These are phyloP conservation scores for Jaapia argillacea DNA, from an alignment of 768 basidiomycete genomes.

Conservation along the genomic window DNA sequence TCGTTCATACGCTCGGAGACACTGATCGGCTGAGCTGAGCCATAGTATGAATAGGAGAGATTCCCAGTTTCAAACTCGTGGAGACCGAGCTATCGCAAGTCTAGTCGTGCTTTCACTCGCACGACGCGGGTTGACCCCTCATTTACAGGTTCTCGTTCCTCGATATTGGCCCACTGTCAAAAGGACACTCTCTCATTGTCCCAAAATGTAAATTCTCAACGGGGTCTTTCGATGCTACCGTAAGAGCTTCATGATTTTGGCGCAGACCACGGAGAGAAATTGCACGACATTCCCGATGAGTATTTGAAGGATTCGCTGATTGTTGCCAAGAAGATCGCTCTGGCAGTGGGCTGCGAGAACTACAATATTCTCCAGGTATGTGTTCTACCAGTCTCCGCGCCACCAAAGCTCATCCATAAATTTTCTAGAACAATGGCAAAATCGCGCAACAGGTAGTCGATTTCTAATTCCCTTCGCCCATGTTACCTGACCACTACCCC, in stretches of 20 bases:
- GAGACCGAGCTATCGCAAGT: constrained; percentile 68
- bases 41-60: constrained; percentile 49
- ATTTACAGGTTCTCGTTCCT: constrained; percentile 70
- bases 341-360: constrained; percentile 62
- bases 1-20: not conserved
- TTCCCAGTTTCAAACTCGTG: constrained; percentile 79
- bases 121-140: not conserved
- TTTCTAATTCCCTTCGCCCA: no score
- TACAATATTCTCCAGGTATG: constrained; percentile 83
- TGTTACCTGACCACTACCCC: no score
- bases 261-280: constrained; percentile 78
- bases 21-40: not conserved
- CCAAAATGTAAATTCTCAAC: constrained; percentile 77
- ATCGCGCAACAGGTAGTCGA: constrained; percentile 43
- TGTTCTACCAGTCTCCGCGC: no score
- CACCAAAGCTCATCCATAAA: no score
- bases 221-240: no score
- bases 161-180: constrained; percentile 85
- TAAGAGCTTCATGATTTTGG: no score
- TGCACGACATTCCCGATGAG: constrained; percentile 85
- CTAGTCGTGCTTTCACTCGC: not conserved
- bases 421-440: constrained; percentile 55
- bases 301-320: constrained; percentile 69
- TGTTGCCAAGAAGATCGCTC: constrained; percentile 79
- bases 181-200: constrained; percentile 85